Evolutionary conservation across 805 yeast species (phyloP).

Genomic region (Torulaspora franciscae): DNA sequence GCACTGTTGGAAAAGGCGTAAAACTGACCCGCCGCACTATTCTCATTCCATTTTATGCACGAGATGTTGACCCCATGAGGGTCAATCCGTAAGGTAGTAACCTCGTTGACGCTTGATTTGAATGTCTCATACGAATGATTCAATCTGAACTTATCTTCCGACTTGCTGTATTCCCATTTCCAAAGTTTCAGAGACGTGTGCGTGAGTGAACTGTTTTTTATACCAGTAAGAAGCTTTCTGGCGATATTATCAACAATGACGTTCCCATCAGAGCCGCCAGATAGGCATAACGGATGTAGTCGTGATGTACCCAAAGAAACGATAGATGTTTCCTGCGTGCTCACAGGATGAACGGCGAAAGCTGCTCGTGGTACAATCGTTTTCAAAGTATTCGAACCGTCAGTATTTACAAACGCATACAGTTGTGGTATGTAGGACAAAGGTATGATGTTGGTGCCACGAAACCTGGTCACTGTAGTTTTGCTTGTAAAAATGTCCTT

Average conservation of each 20-base stretch:
- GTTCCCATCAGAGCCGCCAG: constrained; percentile 50
- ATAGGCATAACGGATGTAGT: constrained; percentile 44
- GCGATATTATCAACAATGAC: constrained; percentile 40
- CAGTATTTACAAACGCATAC: constrained; percentile 39
- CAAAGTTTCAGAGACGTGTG: constrained; percentile 35
- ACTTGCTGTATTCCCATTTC: constrained; percentile 41
- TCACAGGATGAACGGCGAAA: constrained; percentile 34
- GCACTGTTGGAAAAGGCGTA: constrained; percentile 37
- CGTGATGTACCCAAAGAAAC: constrained; percentile 39
- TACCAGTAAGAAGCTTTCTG: constrained; percentile 36
- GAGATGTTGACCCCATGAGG: constrained; percentile 51
- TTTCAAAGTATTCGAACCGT: constrained; percentile 39
- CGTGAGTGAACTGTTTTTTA: constrained; percentile 28
- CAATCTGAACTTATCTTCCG: constrained; percentile 38
- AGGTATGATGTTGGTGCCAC: constrained; percentile 32
- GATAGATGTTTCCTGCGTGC: constrained; percentile 40
- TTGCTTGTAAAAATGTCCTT: constrained; percentile 33
- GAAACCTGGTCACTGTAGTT: constrained; percentile 31
- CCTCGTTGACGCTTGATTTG: constrained; percentile 30
- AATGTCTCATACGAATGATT: constrained; percentile 39
- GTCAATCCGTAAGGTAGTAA: constrained; percentile 35
- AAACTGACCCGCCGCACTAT: constrained; percentile 41
- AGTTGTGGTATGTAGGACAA: constrained; percentile 33
- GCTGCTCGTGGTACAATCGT: constrained; percentile 37
- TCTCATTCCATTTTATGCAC: constrained; percentile 55